Evolutionary conservation across 2,329 filamentous ascomycete species (phyloP).

Genomic region (Lachnum nothofagi): DNA sequence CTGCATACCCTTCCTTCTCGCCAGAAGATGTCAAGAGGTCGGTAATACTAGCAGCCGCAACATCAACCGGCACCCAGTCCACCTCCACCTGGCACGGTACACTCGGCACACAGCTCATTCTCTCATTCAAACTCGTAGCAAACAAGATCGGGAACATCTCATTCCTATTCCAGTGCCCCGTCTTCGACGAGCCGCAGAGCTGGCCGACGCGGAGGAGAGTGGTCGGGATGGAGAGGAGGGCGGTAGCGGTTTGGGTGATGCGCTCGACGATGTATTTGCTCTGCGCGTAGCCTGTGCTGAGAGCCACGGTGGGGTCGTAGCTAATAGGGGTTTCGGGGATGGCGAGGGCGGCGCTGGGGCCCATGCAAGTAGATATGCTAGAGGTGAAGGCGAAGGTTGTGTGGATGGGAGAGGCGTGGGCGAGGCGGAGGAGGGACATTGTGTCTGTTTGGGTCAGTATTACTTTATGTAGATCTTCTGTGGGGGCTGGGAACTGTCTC

Average conservation of each 20-base stretch:
- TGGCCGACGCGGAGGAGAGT: constrained; percentile 27
- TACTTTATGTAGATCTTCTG: too few species aligned
- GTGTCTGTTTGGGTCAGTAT: constrained; percentile 20
- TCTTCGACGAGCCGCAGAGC: constrained; percentile 23
- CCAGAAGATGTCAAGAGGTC: constrained; percentile 9
- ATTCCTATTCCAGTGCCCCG: constrained; percentile 24
- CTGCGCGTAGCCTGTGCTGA: constrained; percentile 27
- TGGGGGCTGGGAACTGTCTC: too few species aligned
- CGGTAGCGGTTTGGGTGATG: constrained; percentile 22
- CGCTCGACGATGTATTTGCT: constrained; percentile 30
- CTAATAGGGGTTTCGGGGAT: constrained; percentile 24
- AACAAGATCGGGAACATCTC: constrained; percentile 28
- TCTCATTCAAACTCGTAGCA: constrained; percentile 7
- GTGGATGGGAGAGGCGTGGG: constrained; percentile 18
- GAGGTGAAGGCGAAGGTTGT: constrained; percentile 28
- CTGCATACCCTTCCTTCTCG: constrained; percentile 8
- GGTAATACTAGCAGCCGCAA: constrained; percentile 19
- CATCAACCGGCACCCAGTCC: constrained; percentile 28
- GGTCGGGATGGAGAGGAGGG: constrained; percentile 16
- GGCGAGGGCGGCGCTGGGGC: constrained; percentile 8
- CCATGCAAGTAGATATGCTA: constrained; percentile 29
- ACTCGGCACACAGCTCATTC: constrained; percentile 11
- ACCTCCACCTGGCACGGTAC: constrained; percentile 16
- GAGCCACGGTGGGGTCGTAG: constrained; percentile 17
- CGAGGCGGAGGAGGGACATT: constrained; percentile 30